These are phyloP conservation scores for Sanghuangporus sanghuang DNA, from an alignment of 1,284 basidiomycete species.

Conservation along the genomic window DNA sequence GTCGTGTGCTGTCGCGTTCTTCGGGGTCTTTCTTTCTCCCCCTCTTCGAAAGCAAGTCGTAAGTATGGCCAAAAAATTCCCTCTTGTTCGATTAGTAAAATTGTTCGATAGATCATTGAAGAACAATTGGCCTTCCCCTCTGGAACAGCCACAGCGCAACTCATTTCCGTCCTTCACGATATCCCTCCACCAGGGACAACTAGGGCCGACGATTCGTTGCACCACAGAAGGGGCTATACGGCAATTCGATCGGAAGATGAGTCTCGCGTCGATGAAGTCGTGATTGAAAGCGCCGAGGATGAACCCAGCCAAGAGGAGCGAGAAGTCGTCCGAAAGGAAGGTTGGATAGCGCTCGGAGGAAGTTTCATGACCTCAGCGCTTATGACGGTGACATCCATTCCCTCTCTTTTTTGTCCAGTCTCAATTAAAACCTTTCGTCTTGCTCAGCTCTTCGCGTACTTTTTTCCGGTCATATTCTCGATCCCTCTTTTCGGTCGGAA, in stretches of 20 bases:
- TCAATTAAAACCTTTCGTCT: neutral
- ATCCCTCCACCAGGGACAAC: slow-evolving; percentile 58
- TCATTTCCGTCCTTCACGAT: slow-evolving; percentile 88
- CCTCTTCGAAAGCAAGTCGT: slow-evolving; percentile 92
- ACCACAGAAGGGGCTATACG: slow-evolving; percentile 47
- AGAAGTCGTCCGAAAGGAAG: slow-evolving; percentile 48
- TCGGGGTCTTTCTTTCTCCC: slow-evolving; percentile 92
- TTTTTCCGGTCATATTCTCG: slow-evolving; percentile 88
- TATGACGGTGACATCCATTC: slow-evolving; percentile 54
- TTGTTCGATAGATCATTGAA: slow-evolving; percentile 68
- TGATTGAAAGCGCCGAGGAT: slow-evolving; percentile 26
- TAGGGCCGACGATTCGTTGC: slow-evolving; percentile 21
- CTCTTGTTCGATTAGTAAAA: neutral
- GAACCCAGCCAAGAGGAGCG: slow-evolving; percentile 30
- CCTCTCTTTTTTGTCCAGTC: slow-evolving; percentile 13
- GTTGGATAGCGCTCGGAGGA: slow-evolving; percentile 69
- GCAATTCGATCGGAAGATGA: slow-evolving; percentile 31
- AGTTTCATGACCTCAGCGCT: slow-evolving; percentile 70
- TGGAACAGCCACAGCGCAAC: slow-evolving; percentile 94
- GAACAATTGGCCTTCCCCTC: slow-evolving; percentile 93
- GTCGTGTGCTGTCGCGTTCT: slow-evolving; percentile 88
- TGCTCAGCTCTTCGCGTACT: slow-evolving; percentile 67
- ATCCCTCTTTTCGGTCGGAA: slow-evolving; percentile 88
- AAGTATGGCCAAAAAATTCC: neutral
- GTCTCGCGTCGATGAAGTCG: slow-evolving; percentile 17